Conservation (phyloP, 73 alveolate genomes). For the Vitrella brassicaformis region DNA sequence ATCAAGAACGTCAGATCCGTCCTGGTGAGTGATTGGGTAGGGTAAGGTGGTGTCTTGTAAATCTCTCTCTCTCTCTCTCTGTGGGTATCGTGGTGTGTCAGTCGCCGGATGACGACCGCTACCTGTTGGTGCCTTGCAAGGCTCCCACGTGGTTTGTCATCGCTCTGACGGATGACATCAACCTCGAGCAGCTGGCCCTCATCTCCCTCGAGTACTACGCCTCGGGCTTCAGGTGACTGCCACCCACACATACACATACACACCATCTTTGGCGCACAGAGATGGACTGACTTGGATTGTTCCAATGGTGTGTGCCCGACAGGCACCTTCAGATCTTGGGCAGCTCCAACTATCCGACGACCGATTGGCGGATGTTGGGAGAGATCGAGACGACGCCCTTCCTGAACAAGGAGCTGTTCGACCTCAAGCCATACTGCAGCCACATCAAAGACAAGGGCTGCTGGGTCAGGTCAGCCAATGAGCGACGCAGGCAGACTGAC, state of each 20-base stretch:
- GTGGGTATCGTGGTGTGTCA: no score
- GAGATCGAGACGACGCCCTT: background rate
- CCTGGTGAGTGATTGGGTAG: background rate
- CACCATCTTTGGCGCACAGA: no score
- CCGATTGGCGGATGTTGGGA: background rate
- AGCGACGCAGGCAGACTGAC: no score
- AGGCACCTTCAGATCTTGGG: background rate
- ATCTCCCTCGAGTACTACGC: background rate
- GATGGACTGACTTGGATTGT: no score
- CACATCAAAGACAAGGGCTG: background rate
- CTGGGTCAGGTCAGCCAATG: background rate
- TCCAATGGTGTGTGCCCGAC: no score
- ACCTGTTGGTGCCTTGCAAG: background rate
- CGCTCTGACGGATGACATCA: background rate
- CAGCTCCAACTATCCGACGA: background rate
- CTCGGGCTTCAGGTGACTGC: background rate
- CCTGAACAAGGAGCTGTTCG: background rate
- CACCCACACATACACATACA: no score
- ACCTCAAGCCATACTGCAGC: background rate
- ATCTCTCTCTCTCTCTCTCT: no score
- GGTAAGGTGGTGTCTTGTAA: no score
- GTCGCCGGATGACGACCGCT: background rate
- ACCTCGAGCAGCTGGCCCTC: background rate
- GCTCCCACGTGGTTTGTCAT: background rate
- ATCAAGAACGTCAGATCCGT: background rate